Conservation (phyloP, 768 basidiomycete genomes). For the Daedaleopsis nitida region DNA sequence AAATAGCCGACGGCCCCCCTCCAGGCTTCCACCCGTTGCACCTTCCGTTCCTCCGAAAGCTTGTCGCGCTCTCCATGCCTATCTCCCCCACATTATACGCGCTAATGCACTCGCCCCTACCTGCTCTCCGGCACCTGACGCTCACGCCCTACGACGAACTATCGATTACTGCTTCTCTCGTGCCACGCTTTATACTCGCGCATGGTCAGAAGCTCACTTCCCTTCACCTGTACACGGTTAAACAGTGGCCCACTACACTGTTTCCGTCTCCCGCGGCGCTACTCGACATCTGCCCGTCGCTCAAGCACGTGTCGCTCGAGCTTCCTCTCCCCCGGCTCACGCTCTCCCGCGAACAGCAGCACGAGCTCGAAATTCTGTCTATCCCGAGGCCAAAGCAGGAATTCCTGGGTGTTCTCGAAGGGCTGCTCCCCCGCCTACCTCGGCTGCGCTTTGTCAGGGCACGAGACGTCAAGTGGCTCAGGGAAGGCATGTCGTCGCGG, state of each 20-base stretch:
- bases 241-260: slow-evolving; percentile 41
- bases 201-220: slow-evolving; percentile 64
- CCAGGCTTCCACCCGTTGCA: slow-evolving; percentile 45
- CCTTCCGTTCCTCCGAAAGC: slow-evolving; percentile 57
- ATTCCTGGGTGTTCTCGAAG: slow-evolving; percentile 58
- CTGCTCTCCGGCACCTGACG: slow-evolving; percentile 61
- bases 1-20: slow-evolving; percentile 16
- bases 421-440: slow-evolving; percentile 57
- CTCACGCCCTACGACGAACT: slow-evolving; percentile 77
- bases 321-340: slow-evolving; percentile 58
- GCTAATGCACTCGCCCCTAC: slow-evolving; percentile 62
- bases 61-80: slow-evolving; percentile 68
- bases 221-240: slow-evolving; percentile 67
- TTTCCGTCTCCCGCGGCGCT: slow-evolving; percentile 28
- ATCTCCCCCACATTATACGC: slow-evolving; percentile 63
- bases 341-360: slow-evolving; percentile 31
- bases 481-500: slow-evolving; percentile 60
- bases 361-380: slow-evolving; percentile 63
- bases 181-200: slow-evolving; percentile 55
- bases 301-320: slow-evolving; percentile 75
- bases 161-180: slow-evolving; percentile 57
- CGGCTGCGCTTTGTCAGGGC: slow-evolving; percentile 56
- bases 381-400: slow-evolving; percentile 71
- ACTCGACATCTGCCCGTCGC: slow-evolving; percentile 29
- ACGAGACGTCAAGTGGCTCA: slow-evolving; percentile 73